phyloP scores from a whole-genome alignment of 176 grass and related monocot genomes.

The Eragrostis curvula region DNA sequence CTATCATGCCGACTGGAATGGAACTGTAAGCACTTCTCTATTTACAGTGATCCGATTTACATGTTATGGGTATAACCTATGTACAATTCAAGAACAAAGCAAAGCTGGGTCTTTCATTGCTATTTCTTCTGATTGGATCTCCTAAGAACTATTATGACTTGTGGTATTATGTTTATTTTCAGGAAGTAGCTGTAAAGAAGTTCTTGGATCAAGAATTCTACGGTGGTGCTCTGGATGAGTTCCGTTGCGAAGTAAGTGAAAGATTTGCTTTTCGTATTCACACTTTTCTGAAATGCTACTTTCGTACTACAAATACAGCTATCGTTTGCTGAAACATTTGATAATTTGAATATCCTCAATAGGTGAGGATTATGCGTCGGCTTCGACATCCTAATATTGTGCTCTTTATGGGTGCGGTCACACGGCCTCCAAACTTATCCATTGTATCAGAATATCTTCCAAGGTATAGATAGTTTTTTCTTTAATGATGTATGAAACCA shows the following conservation, averaged over 20 bases:
- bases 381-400: constrained; percentile 92
- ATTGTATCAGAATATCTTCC: constrained; percentile 95
- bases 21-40: constrained; percentile 67
- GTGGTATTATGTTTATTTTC: constrained; percentile 44
- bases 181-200: constrained; percentile 99
- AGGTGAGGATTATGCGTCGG: constrained; percentile 91
- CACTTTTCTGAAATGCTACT: neutral
- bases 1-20: constrained; percentile 93
- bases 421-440: constrained; percentile 87
- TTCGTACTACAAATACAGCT: constrained; percentile 20
- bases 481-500: constrained; percentile 32
- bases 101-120: constrained; percentile 16
- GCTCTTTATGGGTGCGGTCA: constrained; percentile 97
- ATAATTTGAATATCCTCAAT: constrained; percentile 36
- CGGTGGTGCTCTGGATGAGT: constrained; percentile 95
- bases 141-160: neutral
- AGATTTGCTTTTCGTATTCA: constrained; percentile 16
- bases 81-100: constrained; percentile 10
- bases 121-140: constrained; percentile 18
- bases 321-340: constrained; percentile 7
- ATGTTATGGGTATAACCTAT: neutral
- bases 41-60: constrained; percentile 15
- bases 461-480: constrained; percentile 59
- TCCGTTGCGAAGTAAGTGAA: constrained; percentile 78
- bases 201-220: constrained; percentile 98